Evolutionary conservation across 306 rosid genomes (phyloP).

Genomic region (Cucumis sativus): Cucumber_9930_V3 NC_026661.2:3525501-3526000

Average conservation of each 20-base stretch:
- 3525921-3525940: slow-evolving; percentile 17
- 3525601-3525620: slow-evolving; percentile 39
- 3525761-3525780: slow-evolving; percentile 3
- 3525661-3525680: slow-evolving; percentile 12
- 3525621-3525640: slow-evolving; percentile 8
- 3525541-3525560: too few relatives aligned
- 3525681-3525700: slow-evolving; percentile 18
- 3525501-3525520: slow-evolving; percentile 55
- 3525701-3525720: slow-evolving; percentile 18
- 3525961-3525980: neutral
- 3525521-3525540: slow-evolving; percentile 21
- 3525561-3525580: neutral
- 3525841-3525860: slow-evolving; percentile 22
- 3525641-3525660: slow-evolving; percentile 16
- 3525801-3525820: slow-evolving; percentile 28
- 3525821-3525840: slow-evolving; percentile 8
- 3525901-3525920: slow-evolving; percentile 13
- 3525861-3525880: neutral
- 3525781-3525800: neutral
- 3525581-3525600: neutral
- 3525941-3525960: slow-evolving; percentile 13
- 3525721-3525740: slow-evolving; percentile 8
- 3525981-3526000: slow-evolving; percentile 15
- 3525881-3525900: neutral
- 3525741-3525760: neutral